Evolutionary conservation across 768 basidiomycete species (phyloP), one percentile per base, ranked within the genome.

Genomic region (Boletus sp.): DNA sequence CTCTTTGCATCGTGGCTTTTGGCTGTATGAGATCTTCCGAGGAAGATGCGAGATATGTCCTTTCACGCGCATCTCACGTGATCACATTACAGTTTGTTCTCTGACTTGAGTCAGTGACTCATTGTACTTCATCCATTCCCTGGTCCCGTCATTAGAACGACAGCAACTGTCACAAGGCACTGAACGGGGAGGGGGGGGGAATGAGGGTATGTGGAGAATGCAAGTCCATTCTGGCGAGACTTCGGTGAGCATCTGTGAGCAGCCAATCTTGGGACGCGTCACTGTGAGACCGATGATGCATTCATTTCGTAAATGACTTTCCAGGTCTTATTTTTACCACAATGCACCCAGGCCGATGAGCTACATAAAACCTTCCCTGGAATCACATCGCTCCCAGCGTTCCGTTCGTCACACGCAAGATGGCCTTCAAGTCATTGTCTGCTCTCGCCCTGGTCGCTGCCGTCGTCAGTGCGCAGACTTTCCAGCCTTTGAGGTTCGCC

Each of bases 401-500:
- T 18, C 30, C 45, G 14, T 35, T 40, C 30, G 12, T 35, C 47
- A 32, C 29, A 45, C 40, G 18, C 24, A 32, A 54, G 49, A 70
- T 72, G 66, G 35, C 50, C 29, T 50, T 58, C 55, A 65, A 47
- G 55, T 48, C 51, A 30, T 36, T 70, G 37, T 64, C 49, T 52
- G 39, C 49, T 32, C 36, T 68, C 7, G 44, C 39, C 24, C 42
- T 63, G 32, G 50, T 59, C 29, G 50, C 53, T n/a, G 44, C 49
- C 2, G 53, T 61, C 20, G 63, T 59, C 55, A 54, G 47, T 14
- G 71, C 54, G 4, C 65, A 70, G 9, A 45, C 55, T 20, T 52
- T 56, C 58, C 32, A 39, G 36, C 46, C 65, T 18, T 66, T 81
- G 29, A 61, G 62, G 44, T 75, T 76, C 50, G 71, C 71, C 8